phyloP scores from a whole-genome alignment of 371 early-diverging fungal genomes.

The Mortierella sp. region DNA sequence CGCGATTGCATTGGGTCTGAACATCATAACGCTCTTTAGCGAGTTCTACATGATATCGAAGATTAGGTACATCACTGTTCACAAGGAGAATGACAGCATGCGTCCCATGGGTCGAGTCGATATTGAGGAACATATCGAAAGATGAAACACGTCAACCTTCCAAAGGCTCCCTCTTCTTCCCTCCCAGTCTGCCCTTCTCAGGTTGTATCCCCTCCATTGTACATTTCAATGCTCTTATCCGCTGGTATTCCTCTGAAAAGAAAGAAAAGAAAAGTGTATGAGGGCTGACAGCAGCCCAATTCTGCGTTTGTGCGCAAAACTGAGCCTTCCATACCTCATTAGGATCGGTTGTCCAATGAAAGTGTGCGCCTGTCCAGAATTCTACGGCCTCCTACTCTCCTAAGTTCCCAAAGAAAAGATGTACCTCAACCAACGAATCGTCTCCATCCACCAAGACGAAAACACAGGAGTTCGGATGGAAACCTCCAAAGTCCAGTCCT shows the following conservation, averaged over 20 bases:
- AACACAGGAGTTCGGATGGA: background rate
- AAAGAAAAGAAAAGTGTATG: too few relatives aligned
- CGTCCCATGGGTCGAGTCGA: background rate
- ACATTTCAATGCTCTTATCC: background rate
- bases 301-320: too few relatives aligned
- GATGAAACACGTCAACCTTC: background rate
- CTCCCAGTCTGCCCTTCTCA: background rate
- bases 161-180: background rate
- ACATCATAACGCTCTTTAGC: background rate
- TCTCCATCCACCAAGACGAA: background rate
- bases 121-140: background rate
- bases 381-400: background rate
- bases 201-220: background rate
- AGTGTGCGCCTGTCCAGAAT: background rate
- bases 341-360: background rate
- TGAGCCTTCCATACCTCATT: background rate
- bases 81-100: background rate
- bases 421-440: background rate
- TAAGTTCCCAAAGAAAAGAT: too few relatives aligned
- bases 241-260: too few relatives aligned
- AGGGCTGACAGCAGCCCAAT: too few relatives aligned
- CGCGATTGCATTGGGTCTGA: background rate
- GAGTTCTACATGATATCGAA: background rate
- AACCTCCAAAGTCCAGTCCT: background rate
- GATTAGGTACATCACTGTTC: background rate